Evolutionary conservation across 1,139 yeast genomes (phyloP).

Genomic region (Yamadazyma trypodendri): DNA sequence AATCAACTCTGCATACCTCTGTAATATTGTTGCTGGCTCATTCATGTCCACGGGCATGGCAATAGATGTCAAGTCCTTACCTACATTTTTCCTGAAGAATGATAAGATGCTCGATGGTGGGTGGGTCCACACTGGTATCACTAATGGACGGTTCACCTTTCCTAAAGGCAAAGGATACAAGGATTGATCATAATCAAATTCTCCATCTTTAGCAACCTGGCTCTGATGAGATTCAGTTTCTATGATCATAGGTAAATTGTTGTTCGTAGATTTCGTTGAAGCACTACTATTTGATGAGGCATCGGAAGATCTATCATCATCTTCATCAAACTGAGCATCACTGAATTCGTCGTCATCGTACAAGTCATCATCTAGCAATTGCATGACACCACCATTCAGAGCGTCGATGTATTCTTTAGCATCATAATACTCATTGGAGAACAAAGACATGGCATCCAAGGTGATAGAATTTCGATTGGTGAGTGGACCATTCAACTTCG

Average conservation of each 20-base stretch:
- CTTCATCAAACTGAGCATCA: constrained; percentile 10
- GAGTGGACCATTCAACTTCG: constrained; percentile 11
- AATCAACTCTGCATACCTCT: constrained; percentile 72
- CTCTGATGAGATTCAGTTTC: constrained; percentile 14
- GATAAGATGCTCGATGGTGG: constrained; percentile 82
- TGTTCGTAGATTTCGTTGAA: constrained; percentile 5
- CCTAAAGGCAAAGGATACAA: constrained; percentile 66
- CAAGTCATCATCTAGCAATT: constrained; percentile 22
- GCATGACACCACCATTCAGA: constrained; percentile 34
- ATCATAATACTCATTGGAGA: constrained; percentile 57
- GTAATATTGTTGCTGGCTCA: constrained; percentile 84
- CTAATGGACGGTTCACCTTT: constrained; percentile 54
- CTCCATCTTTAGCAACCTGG: not conserved
- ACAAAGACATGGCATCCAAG: constrained; percentile 28
- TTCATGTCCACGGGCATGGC: constrained; percentile 95
- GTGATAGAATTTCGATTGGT: constrained; percentile 9
- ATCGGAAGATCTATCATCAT: constrained; percentile 7
- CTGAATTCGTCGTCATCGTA: constrained; percentile 13
- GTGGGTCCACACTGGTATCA: constrained; percentile 58
- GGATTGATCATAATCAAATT: constrained; percentile 26
- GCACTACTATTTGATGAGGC: constrained; percentile 9
- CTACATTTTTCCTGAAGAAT: constrained; percentile 83
- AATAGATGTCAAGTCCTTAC: constrained; percentile 81
- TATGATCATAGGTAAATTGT: constrained; percentile 12
- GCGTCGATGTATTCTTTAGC: constrained; percentile 58